Base-by-base conservation (phyloP, 2,329 filamentous ascomycete genomes). In the Phaeoacremonium minimum region DNA sequence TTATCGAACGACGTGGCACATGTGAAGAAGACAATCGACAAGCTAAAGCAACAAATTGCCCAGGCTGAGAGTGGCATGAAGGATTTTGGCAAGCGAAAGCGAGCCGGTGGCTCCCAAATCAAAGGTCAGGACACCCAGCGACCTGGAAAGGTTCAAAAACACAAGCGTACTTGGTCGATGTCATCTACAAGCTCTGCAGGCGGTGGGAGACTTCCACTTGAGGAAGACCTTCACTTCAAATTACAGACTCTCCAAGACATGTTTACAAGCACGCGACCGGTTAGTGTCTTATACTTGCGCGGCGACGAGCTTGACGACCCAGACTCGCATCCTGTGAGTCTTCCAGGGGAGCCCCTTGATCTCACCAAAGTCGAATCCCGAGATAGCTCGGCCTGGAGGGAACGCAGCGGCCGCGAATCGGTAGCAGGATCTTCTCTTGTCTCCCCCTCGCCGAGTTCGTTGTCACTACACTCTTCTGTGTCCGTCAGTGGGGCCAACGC, bases 11-110 rank as follows among this genome's bases (percentile, higher is more conserved):
- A 97, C 49, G 77, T 96, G 7, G 86, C 87, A 0, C 91, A 97
- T 52, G 87, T 97, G 46, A 95, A 94, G 62, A 97, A 96, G 65
- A 87, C 85, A 0, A 96, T 97, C 49, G 91, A 96, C 54, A 97
- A 96, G 63, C 67, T 96, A 32, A 94, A 94, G 60, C 89, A 95
- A 55, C 91, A 96, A 53, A 93, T 96, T 42, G 72, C 84, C 0
- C 89, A 96, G 53, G 76, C 77, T 1, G 80, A 84, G 51, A 80
- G 71, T 34, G 80, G 80, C 0, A 69, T 81, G 50, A 84, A 83
- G 51, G 79, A 84, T 44, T 79, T 78, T 45, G 71, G 75, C 30
- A 85, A 83, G 56, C 67, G 80, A 37, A 83, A 83, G 58, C 67
- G 77, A 30, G 63, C 73, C 7, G 71, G 66, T 3, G 64, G 59